Evolutionary conservation across 2,329 filamentous ascomycete genomes (phyloP), one percentile per base, ranked within the genome.

Genomic region (Fusarium sp.): DNA sequence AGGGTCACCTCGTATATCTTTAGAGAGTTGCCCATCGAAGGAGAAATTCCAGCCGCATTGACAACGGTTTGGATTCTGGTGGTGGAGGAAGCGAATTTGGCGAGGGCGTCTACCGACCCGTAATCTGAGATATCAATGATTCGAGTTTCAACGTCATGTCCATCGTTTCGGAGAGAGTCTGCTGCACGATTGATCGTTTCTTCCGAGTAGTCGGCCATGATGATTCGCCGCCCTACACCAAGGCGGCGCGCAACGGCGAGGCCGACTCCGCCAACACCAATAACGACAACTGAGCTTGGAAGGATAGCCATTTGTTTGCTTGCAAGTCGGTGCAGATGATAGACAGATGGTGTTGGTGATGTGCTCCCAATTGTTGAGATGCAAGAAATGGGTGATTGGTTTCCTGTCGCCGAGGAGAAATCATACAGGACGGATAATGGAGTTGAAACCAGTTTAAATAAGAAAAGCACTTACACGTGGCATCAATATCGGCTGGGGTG

Each of bases 1-100:
- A 61, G 36, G 30, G 55, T 40, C 3, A 61, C 58, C 10, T 61
- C 50, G 13, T 23, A 61, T 11, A 61, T 55, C 34, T 48, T 30
- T 15, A 50, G 40, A 2, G 41, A 36, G 6, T 50, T 40, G 15
- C 40, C 58, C 51, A 55, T 55, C 0, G 31, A 34, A 4, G 50
- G 58, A 2, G 58, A 55, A 11, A 61, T 41, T 1, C 58, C 58
- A 5, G 58, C 58, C 4, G 58, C 41, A 31, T 61, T 55, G 11
- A 61, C 41, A 4, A 61, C 50, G 6, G 58, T 55, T 3, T 61
- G 15, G 23, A 61, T 30, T 6, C 18, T 31, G 16, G 27, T 28
- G 1, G 18, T 23, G 3, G 28, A 16, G 6, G 50, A 16, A 7
- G 43, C n/a, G 28, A 40, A 18, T 7, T 54, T 16, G 16, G 51